These are phyloP conservation scores for Nicotiana rustica DNA, from an alignment of 305 asterid species.

Conservation along the genomic window DNA sequence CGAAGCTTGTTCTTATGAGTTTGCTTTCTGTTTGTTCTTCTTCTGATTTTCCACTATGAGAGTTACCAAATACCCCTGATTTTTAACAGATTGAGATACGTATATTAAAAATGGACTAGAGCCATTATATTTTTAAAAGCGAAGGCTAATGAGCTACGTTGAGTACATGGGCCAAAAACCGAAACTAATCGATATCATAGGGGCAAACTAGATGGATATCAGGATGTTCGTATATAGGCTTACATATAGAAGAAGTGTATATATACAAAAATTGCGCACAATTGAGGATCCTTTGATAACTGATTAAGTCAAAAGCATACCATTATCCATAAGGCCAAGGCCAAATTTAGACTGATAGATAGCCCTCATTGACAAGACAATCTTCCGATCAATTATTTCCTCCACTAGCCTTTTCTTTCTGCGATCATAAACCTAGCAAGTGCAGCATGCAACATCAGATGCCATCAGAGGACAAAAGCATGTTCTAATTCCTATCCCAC, in stretches of 20 bases:
- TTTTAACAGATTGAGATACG: neutral
- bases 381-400: constrained; percentile 95
- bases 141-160: constrained; percentile 7
- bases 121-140: neutral
- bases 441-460: neutral
- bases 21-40: constrained; percentile 30
- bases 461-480: constrained; percentile 32
- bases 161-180: constrained; percentile 4
- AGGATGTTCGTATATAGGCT: neutral
- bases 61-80: constrained; percentile 25
- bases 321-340: constrained; percentile 94
- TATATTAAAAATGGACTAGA: neutral
- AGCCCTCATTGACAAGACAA: constrained; percentile 94
- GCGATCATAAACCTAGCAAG: constrained; percentile 86
- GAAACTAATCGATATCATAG: constrained; percentile 3
- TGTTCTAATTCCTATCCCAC: constrained; percentile 1
- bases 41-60: neutral
- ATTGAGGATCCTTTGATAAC: neutral
- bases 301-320: constrained; percentile 49
- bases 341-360: constrained; percentile 94
- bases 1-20: neutral
- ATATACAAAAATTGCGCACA: neutral
- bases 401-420: constrained; percentile 89
- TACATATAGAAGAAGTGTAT: neutral
- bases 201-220: neutral